phyloP scores from a whole-genome alignment of 2,329 filamentous ascomycete genomes.

The Xylaria sp. region DNA sequence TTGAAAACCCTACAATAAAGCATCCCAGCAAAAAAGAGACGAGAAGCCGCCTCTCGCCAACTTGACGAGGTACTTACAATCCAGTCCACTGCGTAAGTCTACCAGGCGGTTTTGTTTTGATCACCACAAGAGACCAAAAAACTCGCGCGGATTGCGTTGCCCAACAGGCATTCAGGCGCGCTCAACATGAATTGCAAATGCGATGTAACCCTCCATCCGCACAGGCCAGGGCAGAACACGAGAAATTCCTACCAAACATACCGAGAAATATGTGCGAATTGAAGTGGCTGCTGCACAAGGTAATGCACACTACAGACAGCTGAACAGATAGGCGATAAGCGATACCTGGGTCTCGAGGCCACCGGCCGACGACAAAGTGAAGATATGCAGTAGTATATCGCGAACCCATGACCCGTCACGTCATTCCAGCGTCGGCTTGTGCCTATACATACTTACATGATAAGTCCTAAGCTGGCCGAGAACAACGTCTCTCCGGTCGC shows the following conservation, averaged over 20 bases:
- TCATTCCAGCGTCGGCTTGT: constrained; percentile 20
- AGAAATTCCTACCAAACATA: constrained; percentile 8
- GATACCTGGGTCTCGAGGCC: background rate
- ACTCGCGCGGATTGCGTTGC: no score
- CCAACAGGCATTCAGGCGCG: background rate
- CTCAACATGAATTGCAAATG: constrained; percentile 1
- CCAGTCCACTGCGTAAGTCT: no score
- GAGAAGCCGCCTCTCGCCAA: no score
- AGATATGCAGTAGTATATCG: background rate
- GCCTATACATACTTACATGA: background rate
- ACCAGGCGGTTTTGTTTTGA: no score
- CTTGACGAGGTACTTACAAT: no score
- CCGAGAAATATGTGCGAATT: background rate
- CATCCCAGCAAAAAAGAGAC: no score
- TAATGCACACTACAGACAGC: background rate
- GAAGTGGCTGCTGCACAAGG: background rate
- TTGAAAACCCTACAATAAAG: no score
- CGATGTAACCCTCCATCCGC: constrained; percentile 15
- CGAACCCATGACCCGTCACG: constrained; percentile 16
- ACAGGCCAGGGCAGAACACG: constrained; percentile 17
- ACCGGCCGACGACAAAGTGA: background rate
- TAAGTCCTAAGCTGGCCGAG: background rate
- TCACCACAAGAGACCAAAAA: no score
- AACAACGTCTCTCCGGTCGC: background rate
- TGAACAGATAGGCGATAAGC: background rate